Base-by-base conservation (phyloP, 345 rosid genomes). In the Abelmoschus esculentus region DNA sequence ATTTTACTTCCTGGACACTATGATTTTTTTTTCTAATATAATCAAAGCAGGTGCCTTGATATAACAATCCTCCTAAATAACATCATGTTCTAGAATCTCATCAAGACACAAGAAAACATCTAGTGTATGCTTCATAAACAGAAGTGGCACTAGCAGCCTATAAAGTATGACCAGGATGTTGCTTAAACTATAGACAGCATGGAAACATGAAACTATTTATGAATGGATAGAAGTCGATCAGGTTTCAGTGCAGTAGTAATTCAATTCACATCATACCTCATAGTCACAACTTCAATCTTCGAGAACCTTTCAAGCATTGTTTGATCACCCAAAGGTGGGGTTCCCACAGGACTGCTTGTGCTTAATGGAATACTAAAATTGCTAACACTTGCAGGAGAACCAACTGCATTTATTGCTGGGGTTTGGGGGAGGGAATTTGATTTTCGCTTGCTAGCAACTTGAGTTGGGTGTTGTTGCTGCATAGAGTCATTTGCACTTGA, bases 381-480 rank as follows among this genome's bases (percentile, higher is more conserved):
- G 79, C 91, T 81, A 74, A 89, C 96, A 75, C 99, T 95, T 74
- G 85, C 95, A 67, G 99, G 99, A 73, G 98, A 95, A 69, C 87
- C 96, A 78, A 91, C 96, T 13, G 85, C 90, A 80, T 85, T 90
- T 66, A 86, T 84, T 72, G 80, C 90, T 44, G 86, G 86, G 69
- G 87, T 79, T 80, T 69, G 91, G 0, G 96, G 84, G 52, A 85
- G 84, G 57, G 98, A 91, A 83, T 76, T 91, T 64, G 96, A 85
- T 79, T 90, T 90, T 54, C 92, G 78, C 71, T 86, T 91, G 22
- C 84, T 80, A 78, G 82, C 79, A 69, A 57, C 75, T 73, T 87
- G 97, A 72, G 83, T 69, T 76, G 87, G 93, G 77, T 85, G 87
- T 73, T 84, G 96, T 55, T 89, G 75, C 69, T 87, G 92, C 82